Conservation (phyloP, 176 grass and related monocot species). For the Paspalum vaginatum region DNA sequence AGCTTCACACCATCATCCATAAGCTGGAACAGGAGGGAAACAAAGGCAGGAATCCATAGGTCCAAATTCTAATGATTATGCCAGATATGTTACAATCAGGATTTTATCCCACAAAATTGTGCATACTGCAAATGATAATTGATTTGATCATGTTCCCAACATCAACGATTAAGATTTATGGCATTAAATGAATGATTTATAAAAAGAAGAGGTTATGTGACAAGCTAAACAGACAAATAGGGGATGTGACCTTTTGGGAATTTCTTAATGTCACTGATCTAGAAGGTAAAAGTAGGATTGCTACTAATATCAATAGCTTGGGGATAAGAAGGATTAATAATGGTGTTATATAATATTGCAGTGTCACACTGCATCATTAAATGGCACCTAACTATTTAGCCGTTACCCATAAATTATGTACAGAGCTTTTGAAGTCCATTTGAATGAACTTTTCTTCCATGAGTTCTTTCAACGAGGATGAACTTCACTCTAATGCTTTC, state of each 20-base stretch:
- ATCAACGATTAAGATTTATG: background rate
- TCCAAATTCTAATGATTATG: background rate
- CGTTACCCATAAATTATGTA: background rate
- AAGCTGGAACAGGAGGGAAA: background rate
- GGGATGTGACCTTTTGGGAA: background rate
- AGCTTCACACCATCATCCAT: constrained; percentile 24
- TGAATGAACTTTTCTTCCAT: background rate
- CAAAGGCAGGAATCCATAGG: background rate
- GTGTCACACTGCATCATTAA: background rate
- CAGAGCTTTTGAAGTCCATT: background rate
- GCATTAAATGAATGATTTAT: background rate
- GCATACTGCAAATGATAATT: background rate
- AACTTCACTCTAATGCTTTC: background rate
- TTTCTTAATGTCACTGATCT: constrained; percentile 7
- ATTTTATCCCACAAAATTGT: background rate
- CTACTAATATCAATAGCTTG: background rate
- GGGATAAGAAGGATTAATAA: background rate
- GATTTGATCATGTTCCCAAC: background rate
- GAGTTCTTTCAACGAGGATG: background rate
- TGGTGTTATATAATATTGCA: background rate
- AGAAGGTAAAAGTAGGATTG: background rate
- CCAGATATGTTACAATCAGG: constrained; percentile 6
- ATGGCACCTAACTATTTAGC: background rate
- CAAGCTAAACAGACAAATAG: constrained; percentile 6
- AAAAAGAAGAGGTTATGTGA: background rate